Evolutionary conservation across 1,284 basidiomycete species (phyloP), one percentile per base, ranked within the genome.

Genomic region (Violaceomyces palustris): DNA sequence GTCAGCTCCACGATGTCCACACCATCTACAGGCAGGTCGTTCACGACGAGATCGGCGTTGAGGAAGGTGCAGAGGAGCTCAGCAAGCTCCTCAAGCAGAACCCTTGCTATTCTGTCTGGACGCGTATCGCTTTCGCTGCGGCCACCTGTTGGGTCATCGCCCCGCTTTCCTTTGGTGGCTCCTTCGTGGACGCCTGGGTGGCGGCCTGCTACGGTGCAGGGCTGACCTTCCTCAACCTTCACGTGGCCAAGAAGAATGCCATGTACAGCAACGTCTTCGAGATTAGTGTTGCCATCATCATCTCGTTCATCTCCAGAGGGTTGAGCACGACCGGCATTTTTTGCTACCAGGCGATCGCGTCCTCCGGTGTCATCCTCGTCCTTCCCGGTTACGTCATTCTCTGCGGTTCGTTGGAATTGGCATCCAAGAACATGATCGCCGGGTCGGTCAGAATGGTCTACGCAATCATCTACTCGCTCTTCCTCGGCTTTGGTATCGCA

Each of bases 191-290:
- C n/a, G n/a, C n/a, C n/a, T n/a, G n/a, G n/a, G n/a, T n/a, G n/a
- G n/a, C n/a, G n/a, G n/a, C n/a, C n/a, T n/a, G n/a, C n/a, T n/a
- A n/a, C n/a, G n/a, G n/a, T n/a, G n/a, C n/a, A n/a, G n/a, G n/a
- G n/a, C n/a, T n/a, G 37, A 83, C 86, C 58, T 87, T 84, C 68
- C 77, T 89, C 33, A 86, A 87, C 23, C 75, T 88, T 37, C 83
- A 81, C 61, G 81, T 84, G 4, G 86, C 87, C 6, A 79, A 82
- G 46, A 87, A 85, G 73, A 87, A 84, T 61, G 78, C 85, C 1
- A 83, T 87, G 75, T 90, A 88, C 72, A 86, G 86, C 6, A 89
- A 88, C 63, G 85, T 91, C 44, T 90, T 88, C 63, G 88, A 90
- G 69, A 88, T 90, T 65, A 84, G 85, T 0, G 82, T 85, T 6